Base-by-base conservation (phyloP, 306 rosid genomes). In the Prunus davidiana region DNA sequence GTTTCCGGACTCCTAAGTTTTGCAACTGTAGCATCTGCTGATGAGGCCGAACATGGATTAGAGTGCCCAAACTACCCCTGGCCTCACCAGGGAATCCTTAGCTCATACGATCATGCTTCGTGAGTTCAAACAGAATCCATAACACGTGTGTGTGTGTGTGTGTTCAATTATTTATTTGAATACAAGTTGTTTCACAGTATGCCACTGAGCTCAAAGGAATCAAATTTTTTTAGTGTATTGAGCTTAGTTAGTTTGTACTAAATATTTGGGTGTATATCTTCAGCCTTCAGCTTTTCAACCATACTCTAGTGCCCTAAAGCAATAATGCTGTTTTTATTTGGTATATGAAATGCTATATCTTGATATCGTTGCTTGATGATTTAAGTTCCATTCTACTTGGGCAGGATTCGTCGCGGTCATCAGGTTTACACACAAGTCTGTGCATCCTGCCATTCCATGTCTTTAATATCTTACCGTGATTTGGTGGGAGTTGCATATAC, bases 321-420 rank as follows among this genome's bases (percentile, higher is more conserved):
- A 28, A 12, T 74, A 28, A 24, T 41, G 45, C 27, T 32, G 9
- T 6, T 32, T 57, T 25, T 12, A 5, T 47, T 64, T 55, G 75
- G n/a, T 9, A 2, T n/a, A 28, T 74, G 30, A 52, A 46, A 32
- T 55, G 34, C 43, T 24, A 72, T 57, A 78, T 56, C 57, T 20
- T 67, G 34, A 73, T 54, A 14, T 15, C 10, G 4, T 32, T 50
- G 18, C 32, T 72, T 72, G 62, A 69, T 80, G 75, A 50, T 74
- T 57, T 62, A 51, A 46, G 78, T 62, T 15, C 50, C 60, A 78
- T 81, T 90, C 79, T 82, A 8, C 57, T 22, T 79, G 85, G 64
- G 81, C 97, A 95, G 99, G 91, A 88, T 95, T 81, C 97, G 99
- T 52, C 97, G 99, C 77, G 99, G 99, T 82, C 99, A 95, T 87